phyloP scores from a whole-genome alignment of 768 basidiomycete genomes.

The Termitomyces heimii region DNA sequence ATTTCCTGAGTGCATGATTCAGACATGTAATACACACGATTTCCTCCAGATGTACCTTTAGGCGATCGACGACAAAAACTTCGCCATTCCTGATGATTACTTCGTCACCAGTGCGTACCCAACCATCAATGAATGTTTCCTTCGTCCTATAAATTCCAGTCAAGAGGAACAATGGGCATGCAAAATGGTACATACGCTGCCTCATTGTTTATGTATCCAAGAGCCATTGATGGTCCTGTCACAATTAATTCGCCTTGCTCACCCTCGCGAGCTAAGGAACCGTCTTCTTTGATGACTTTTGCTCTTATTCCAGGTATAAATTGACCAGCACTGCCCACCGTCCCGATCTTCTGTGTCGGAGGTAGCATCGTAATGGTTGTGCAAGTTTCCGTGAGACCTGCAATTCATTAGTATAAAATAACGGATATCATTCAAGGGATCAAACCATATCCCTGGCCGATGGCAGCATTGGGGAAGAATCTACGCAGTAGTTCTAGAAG shows the following conservation, averaged over 20 bases:
- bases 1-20: slow-evolving; percentile 45
- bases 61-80: slow-evolving; percentile 64
- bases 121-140: slow-evolving; percentile 58
- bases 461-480: slow-evolving; percentile 50
- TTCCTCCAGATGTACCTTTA: slow-evolving; percentile 47
- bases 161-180: neutral
- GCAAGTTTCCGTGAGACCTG: slow-evolving; percentile 62
- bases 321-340: slow-evolving; percentile 51
- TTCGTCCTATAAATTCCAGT: slow-evolving; percentile 36
- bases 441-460: slow-evolving; percentile 62
- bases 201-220: slow-evolving; percentile 53
- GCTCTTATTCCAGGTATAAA: slow-evolving; percentile 53
- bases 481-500: slow-evolving; percentile 38
- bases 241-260: slow-evolving; percentile 62
- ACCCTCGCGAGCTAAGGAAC: slow-evolving; percentile 46
- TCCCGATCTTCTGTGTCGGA: slow-evolving; percentile 35
- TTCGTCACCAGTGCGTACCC: slow-evolving; percentile 71
- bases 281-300: slow-evolving; percentile 53
- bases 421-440: neutral
- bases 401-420: neutral
- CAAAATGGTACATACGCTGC: slow-evolving; percentile 42
- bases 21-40: neutral
- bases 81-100: slow-evolving; percentile 61
- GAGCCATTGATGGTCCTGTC: slow-evolving; percentile 52
- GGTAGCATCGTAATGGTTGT: slow-evolving; percentile 46